Percentiles rank a stretch among this genome's conserved stretches.
Conservation (phyloP, 2,329 filamentous ascomycete species). For the Ampelomyces quisqualis region DNA sequence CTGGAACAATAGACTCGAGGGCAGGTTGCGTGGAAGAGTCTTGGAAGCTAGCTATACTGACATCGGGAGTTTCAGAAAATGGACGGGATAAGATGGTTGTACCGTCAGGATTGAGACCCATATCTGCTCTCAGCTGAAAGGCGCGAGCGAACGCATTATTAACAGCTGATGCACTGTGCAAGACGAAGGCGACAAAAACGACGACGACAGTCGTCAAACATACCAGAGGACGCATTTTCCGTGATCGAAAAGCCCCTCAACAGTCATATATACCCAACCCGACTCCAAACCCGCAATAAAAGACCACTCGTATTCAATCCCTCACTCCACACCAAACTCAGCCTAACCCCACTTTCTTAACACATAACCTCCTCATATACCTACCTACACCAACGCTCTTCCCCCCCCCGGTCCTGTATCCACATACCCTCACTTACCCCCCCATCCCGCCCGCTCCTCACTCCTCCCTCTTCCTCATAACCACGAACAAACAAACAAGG, state of each 20-base stretch:
- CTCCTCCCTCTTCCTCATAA: too few species aligned
- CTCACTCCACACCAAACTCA: too few species aligned
- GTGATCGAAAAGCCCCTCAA: too few species aligned
- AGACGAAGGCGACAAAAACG: constrained; percentile 22
- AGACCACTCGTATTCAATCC: too few species aligned
- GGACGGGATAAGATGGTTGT: constrained; percentile 18
- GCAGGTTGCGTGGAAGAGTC: not conserved
- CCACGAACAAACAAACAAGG: too few species aligned
- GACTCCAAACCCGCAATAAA: not conserved
- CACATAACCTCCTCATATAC: too few species aligned
- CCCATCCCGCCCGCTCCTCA: too few species aligned
- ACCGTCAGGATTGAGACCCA: constrained; percentile 38
- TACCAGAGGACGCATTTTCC: not conserved
- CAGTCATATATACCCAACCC: too few species aligned
- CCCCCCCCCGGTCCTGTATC: too few species aligned
- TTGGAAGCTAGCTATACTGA: constrained; percentile 2
- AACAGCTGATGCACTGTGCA: constrained; percentile 25
- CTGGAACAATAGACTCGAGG: constrained; percentile 23
- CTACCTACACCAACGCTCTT: too few species aligned
- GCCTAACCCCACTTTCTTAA: too few species aligned
- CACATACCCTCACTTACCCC: too few species aligned
- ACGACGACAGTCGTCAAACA: constrained; percentile 29
- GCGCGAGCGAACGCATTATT: constrained; percentile 24
- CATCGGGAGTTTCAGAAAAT: not conserved
- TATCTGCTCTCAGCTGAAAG: constrained; percentile 31